Conservation (phyloP, 2,329 filamentous ascomycete genomes). For the Ophiostoma fasciatum region DNA sequence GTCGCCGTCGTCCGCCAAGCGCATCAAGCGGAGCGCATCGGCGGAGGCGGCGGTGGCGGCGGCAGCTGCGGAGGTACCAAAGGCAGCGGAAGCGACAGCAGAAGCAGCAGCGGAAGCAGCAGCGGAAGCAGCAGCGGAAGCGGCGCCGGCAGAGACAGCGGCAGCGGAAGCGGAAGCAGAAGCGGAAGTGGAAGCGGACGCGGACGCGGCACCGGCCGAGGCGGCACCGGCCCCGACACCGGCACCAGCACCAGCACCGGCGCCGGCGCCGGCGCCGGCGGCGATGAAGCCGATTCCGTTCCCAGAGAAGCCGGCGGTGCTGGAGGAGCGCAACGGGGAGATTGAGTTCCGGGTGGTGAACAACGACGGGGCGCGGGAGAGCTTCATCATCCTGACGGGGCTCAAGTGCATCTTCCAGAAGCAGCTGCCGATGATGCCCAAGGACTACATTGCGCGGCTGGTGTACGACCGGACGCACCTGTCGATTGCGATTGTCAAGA, state of each 20-base stretch:
- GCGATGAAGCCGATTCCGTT: slow-evolving; percentile 60
- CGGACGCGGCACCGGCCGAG: not conserved
- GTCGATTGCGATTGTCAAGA: slow-evolving; percentile 94
- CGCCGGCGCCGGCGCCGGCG: slow-evolving; percentile 26
- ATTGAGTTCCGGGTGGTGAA: slow-evolving; percentile 98
- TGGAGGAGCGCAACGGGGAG: slow-evolving; percentile 85
- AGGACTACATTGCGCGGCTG: slow-evolving; percentile 93
- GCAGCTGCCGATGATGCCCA: slow-evolving; percentile 96
- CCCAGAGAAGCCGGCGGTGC: slow-evolving; percentile 77
- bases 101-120: not conserved
- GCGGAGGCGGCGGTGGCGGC: slow-evolving; percentile 20
- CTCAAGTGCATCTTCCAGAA: slow-evolving; percentile 98
- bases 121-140: not conserved
- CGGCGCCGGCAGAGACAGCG: not conserved
- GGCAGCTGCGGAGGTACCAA: too few relatives aligned
- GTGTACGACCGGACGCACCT: slow-evolving; percentile 95
- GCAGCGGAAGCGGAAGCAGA: not conserved
- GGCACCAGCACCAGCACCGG: too few relatives aligned
- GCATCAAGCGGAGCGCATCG: slow-evolving; percentile 39
- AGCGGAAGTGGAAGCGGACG: not conserved
- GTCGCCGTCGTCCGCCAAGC: slow-evolving; percentile 48
- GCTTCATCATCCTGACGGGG: slow-evolving; percentile 85
- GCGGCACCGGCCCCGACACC: not conserved
- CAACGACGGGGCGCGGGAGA: slow-evolving; percentile 80
- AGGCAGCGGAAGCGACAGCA: too few relatives aligned